Evolutionary conservation across 2,329 filamentous ascomycete species (phyloP).

Genomic region (Colletotrichum tofieldiae): DNA sequence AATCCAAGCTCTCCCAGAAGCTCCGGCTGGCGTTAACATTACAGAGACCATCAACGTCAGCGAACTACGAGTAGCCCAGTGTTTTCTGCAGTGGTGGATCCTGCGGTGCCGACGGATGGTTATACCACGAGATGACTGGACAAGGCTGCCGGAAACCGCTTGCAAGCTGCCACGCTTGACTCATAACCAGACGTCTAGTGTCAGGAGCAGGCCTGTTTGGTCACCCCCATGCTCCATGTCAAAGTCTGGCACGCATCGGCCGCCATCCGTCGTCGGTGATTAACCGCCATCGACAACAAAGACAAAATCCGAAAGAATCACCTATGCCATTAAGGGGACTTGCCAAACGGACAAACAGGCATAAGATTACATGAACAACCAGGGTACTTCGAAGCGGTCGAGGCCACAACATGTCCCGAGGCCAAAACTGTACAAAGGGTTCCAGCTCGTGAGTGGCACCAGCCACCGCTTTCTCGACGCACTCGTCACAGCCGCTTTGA

Average conservation of each 20-base stretch:
- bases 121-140: slow-evolving; percentile 34
- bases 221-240: slow-evolving; percentile 34
- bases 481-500: neutral
- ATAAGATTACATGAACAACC: neutral
- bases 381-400: slow-evolving; percentile 5
- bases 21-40: slow-evolving; percentile 7
- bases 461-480: neutral
- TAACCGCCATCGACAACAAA: slow-evolving; percentile 30
- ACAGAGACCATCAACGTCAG: slow-evolving; percentile 27
- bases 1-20: neutral
- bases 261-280: slow-evolving; percentile 36
- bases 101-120: slow-evolving; percentile 28
- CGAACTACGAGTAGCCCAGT: slow-evolving; percentile 20
- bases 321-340: neutral
- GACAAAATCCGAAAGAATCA: neutral
- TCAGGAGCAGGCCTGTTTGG: slow-evolving; percentile 37
- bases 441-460: neutral
- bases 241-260: slow-evolving; percentile 10
- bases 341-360: neutral
- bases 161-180: slow-evolving; percentile 38
- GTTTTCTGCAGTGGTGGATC: slow-evolving; percentile 22
- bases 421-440: neutral
- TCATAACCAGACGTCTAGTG: slow-evolving; percentile 35
- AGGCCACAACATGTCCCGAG: slow-evolving; percentile 1
- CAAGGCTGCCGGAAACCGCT: slow-evolving; percentile 38